Percentiles rank a stretch among this genome's conserved stretches.
Conservation (phyloP, 2,329 filamentous ascomycete species). For the Microcera coccophila region DNA sequence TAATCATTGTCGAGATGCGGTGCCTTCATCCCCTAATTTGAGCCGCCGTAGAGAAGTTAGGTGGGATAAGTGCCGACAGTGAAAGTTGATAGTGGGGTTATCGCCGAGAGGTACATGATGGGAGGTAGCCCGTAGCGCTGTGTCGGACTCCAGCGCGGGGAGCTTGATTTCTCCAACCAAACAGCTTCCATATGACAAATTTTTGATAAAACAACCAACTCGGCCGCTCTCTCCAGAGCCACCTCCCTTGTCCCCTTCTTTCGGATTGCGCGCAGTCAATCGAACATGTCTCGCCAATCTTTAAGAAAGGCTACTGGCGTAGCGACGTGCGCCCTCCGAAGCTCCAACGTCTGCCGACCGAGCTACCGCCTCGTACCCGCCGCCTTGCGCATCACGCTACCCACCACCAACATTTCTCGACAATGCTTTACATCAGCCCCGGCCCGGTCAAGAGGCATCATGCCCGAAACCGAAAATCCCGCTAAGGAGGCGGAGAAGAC, state of each 20-base stretch:
- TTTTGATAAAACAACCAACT: not conserved
- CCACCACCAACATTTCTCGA: conserved; percentile 16
- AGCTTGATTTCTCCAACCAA: conserved; percentile 8
- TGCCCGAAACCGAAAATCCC: conserved; percentile 57
- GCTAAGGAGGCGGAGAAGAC: conserved; percentile 39
- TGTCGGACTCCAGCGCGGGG: conserved; percentile 8
- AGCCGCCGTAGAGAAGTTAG: not conserved
- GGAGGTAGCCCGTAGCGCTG: conserved; percentile 4
- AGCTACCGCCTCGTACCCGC: conserved; percentile 17
- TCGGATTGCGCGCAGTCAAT: not conserved
- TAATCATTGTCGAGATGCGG: conserved; percentile 68
- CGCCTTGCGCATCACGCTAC: conserved; percentile 3
- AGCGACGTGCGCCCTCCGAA: conserved; percentile 33
- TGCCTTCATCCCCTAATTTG: conserved; percentile 18
- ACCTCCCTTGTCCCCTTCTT: not conserved
- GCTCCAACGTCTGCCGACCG: conserved; percentile 20
- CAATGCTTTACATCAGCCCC: conserved; percentile 31
- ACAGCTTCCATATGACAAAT: not conserved
- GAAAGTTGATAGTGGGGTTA: not conserved
- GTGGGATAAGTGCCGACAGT: not conserved
- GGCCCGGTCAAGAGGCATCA: conserved; percentile 46
- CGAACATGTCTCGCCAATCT: conserved; percentile 31
- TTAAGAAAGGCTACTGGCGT: conserved; percentile 38
- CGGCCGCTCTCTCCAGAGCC: too few species aligned
- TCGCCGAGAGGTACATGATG: conserved; percentile 4